Evolutionary conservation across 352 stramenopile genomes (phyloP).

Genomic region (Pythium scleroteichum): DNA sequence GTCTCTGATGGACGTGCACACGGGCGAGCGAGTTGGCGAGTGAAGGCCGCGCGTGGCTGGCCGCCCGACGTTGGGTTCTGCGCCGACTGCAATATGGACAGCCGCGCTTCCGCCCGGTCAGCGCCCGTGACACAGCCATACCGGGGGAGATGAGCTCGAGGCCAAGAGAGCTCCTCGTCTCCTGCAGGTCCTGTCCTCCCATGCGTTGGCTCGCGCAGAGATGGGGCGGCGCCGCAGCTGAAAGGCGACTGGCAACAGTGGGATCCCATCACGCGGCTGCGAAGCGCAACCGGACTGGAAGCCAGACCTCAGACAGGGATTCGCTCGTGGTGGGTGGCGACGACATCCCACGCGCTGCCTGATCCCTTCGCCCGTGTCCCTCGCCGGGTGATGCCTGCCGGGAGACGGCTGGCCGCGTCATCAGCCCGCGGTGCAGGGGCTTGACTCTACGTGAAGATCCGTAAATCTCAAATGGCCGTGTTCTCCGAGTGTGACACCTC

Average conservation of each 20-base stretch:
- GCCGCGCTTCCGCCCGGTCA: not conserved
- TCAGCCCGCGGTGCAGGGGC: too few relatives aligned
- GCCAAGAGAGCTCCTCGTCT: not conserved
- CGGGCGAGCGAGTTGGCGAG: constrained; percentile 13
- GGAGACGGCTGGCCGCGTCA: not conserved
- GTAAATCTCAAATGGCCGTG: not conserved
- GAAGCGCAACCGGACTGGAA: constrained; percentile 23
- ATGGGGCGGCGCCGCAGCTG: constrained; percentile 15
- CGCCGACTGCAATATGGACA: not conserved
- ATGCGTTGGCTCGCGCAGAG: constrained; percentile 6
- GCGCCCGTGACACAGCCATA: constrained; percentile 1
- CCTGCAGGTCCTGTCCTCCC: constrained; percentile 4
- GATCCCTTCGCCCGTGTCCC: constrained; percentile 5
- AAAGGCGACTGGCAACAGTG: constrained; percentile 23
- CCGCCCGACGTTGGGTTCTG: not conserved
- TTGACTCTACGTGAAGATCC: too few relatives aligned
- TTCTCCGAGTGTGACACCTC: constrained; percentile 1
- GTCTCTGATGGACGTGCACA: not conserved
- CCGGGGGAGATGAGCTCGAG: not conserved
- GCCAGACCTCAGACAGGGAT: not conserved
- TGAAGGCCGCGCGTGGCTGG: not conserved
- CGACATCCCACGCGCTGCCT: constrained; percentile 9
- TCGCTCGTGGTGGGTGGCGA: too few relatives aligned
- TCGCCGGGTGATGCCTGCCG: not conserved
- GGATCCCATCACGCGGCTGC: constrained; percentile 18